These are phyloP conservation scores for Cicer pinnatifidum DNA, from an alignment of 306 rosid genomes.

Conservation along the genomic window DNA sequence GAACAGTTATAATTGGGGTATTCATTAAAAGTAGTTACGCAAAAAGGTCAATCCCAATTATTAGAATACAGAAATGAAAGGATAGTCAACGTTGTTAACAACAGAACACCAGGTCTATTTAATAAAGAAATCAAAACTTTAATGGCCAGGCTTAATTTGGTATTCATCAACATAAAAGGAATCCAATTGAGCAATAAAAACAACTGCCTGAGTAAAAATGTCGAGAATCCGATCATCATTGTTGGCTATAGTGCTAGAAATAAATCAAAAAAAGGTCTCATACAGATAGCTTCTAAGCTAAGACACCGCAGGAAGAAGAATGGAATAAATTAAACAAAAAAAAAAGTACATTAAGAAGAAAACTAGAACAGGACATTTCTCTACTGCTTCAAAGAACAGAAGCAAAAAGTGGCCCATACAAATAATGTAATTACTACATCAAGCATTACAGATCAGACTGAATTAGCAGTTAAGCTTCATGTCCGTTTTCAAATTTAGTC, in stretches of 20 bases:
- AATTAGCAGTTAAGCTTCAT: conserved; percentile 10
- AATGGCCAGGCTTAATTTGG: conserved; percentile 4
- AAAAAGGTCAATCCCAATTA: conserved; percentile 10
- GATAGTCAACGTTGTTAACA: background rate
- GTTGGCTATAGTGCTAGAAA: background rate
- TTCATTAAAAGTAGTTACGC: conserved; percentile 9
- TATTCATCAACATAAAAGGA: background rate
- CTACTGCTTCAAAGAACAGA: background rate
- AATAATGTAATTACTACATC: background rate
- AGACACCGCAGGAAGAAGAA: background rate
- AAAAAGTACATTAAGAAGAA: conserved; percentile 24
- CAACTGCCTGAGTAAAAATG: background rate
- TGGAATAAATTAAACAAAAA: background rate
- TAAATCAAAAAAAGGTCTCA: background rate
- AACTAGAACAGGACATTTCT: conserved; percentile 32
- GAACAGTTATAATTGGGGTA: background rate
- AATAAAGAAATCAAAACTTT: background rate
- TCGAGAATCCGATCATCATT: background rate
- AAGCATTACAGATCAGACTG: conserved; percentile 4
- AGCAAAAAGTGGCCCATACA: background rate
- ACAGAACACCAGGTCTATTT: background rate
- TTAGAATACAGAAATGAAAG: conserved; percentile 19
- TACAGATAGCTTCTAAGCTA: conserved; percentile 9
- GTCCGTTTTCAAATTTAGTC: background rate
- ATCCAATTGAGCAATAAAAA: background rate